Evolutionary conservation across 129 eudicot genomes (phyloP), one percentile per base, ranked within the genome.

Genomic region (Flaveria ramosissima): DNA sequence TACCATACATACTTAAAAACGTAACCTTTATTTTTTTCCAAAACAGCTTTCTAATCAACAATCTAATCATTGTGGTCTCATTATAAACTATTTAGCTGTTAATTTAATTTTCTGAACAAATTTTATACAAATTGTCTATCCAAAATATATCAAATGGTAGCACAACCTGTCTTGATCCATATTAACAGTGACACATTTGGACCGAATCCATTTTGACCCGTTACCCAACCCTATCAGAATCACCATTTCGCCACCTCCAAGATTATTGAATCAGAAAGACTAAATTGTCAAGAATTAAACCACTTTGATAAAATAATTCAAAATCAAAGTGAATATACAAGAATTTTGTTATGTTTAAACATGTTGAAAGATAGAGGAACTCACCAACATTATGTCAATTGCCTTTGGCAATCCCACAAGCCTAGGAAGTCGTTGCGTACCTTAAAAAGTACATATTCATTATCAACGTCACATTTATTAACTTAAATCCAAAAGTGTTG

Each of bases 391-490:
- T 75, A 91, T 84, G 71, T 94, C 99, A 87, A 94, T 68, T 72
- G 97, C 97, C 84, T 91, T 91, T 56, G 84, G 64, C 82, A 94
- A 66, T 46, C 99, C 99, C 60, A 94, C 72, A 66, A 94, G 93
- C 88, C 99, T 89, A 6, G 98, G 99, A 79, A 94, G 99, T 78
- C 97, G 93, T 68, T 94, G 99, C 73, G 99, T 94, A 32, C 99
- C 99, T 94, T 67, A 50, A 69, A 59, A 70, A 39, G 60, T 7
- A 61, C 10, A 56, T 45, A 27, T 66, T 57, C 15, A 11, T 60
- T 12, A 47, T 60, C 19, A 74, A 80, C 13, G 50, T 21, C 26
- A 55, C 61, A 57, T 53, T 65, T 30, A 53, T 27, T 23, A 64
- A 78, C 74, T 68, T 19, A 46, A 52, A 43, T 45, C 67, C 30